Base-by-base conservation (phyloP, 805 yeast genomes). In the Grigorovia jiainica region DNA sequence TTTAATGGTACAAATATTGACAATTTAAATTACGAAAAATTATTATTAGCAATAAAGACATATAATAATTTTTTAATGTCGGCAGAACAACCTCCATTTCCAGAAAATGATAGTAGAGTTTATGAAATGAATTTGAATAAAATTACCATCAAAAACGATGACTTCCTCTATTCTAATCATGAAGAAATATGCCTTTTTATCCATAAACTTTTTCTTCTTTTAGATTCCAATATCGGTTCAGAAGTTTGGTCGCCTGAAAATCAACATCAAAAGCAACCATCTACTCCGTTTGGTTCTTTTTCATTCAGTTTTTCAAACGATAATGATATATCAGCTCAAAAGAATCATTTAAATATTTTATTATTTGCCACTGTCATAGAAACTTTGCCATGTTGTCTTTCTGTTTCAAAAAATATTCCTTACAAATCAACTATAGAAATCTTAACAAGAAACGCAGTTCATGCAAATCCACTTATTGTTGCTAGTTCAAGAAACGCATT, bases 31-130 rank as follows among this genome's bases (percentile, higher is more conserved):
- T 81, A 85, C 18, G 97, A 89, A 54, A 76, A 79, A 45, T 61
- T 86, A 43, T 72, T 81, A 0, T 60, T 92, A 5, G 80, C 83
- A 1, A 71, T 86, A 13, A 75, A 76, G 43, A 71, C 95, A 2
- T 90, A 85, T 54, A 69, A 80, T 38, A 71, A 78, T n/a, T 75
- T 87, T 37, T 63, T 89, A 29, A 71, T 75, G 42, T 95, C 85
- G 46, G 71, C 72, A 10, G 76, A 73, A 35, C 66, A 75, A 42
- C 96, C 97, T 0, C 70, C 70, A 1, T 90, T 87, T 59, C 97
- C 95, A n/a, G 70, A 65, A 42, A 55, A 54, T 34, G 64, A 63
- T 18, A 51, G 52, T 34, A 48, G 65, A 43, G 51, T 46, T 18
- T 61, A 62, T 41, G 60, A 57, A 24, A 43, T 56, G 7, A 62